phyloP scores from a whole-genome alignment of 306 rosid genomes.

The Gleditsia sinensis region DNA sequence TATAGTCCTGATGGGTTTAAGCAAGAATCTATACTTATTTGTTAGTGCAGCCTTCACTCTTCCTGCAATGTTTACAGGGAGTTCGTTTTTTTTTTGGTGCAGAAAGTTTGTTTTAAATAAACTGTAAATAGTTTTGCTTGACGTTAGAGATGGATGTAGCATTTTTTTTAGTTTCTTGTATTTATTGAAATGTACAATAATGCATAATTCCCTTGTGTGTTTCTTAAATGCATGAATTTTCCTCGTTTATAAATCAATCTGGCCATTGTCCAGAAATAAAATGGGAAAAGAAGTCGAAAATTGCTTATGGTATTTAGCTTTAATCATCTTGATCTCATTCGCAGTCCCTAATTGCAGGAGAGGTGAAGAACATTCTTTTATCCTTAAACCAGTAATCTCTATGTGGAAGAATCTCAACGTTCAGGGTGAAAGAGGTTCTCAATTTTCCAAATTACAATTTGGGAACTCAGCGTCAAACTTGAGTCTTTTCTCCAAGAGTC shows the following conservation, averaged over 20 bases:
- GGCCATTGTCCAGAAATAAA: constrained; percentile 16
- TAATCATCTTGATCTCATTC: constrained; percentile 35
- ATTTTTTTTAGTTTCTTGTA: too few relatives aligned
- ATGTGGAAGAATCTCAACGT: constrained; percentile 71
- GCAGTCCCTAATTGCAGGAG: constrained; percentile 68
- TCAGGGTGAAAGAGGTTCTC: constrained; percentile 61
- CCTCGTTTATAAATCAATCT: constrained; percentile 18
- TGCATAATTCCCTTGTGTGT: too few relatives aligned
- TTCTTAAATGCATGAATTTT: background rate
- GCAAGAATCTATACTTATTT: background rate
- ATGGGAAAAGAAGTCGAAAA: constrained; percentile 7
- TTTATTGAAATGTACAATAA: too few relatives aligned
- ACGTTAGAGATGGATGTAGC: background rate
- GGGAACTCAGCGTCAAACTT: constrained; percentile 55
- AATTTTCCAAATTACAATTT: constrained; percentile 47
- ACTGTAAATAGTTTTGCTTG: background rate
- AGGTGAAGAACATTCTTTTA: constrained; percentile 96
- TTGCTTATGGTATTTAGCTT: constrained; percentile 20
- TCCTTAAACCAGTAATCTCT: constrained; percentile 83
- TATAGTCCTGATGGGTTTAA: background rate
- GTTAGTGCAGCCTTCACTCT: background rate
- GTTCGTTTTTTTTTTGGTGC: too few relatives aligned
- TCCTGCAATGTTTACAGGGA: too few relatives aligned
- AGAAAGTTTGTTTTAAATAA: background rate
- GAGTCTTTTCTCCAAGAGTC: constrained; percentile 44